These are phyloP conservation scores for Acacia acuminata DNA, from an alignment of 306 rosid species.

Conservation along the genomic window DNA sequence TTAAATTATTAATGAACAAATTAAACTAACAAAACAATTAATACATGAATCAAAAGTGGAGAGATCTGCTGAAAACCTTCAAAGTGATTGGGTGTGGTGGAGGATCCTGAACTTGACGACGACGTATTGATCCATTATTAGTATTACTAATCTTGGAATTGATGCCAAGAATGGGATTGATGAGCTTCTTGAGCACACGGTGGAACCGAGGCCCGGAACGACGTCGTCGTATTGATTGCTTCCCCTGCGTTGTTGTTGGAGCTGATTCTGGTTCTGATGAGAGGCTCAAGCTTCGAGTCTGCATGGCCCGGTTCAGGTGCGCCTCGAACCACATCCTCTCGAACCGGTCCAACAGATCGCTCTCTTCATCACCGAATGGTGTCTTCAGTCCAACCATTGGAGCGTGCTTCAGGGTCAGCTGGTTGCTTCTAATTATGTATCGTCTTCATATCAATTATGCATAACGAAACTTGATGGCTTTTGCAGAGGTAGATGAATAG, in stretches of 20 bases:
- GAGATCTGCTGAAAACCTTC: slow-evolving; percentile 59
- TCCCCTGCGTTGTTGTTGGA: slow-evolving; percentile 29
- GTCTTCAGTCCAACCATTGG: slow-evolving; percentile 31
- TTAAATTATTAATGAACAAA: too few species aligned
- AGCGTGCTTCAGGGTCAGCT: slow-evolving; percentile 33
- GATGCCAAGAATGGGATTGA: slow-evolving; percentile 47
- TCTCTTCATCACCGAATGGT: slow-evolving; percentile 71
- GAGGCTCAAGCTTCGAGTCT: slow-evolving; percentile 43
- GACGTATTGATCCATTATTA: slow-evolving; percentile 13
- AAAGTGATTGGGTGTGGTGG: slow-evolving; percentile 41
- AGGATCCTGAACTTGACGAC: slow-evolving; percentile 33
- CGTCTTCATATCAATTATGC: not conserved
- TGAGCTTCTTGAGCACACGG: slow-evolving; percentile 54
- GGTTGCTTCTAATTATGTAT: not conserved
- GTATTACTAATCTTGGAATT: slow-evolving; percentile 13
- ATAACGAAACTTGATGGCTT: slow-evolving; percentile 8
- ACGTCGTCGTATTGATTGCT: slow-evolving; percentile 9
- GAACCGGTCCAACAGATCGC: slow-evolving; percentile 67
- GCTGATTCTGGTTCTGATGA: slow-evolving; percentile 41
- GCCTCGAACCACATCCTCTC: slow-evolving; percentile 71
- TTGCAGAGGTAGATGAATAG: not conserved
- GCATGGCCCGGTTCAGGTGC: slow-evolving; percentile 62
- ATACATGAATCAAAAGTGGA: slow-evolving; percentile 39
- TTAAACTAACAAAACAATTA: not conserved
- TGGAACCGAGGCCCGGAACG: slow-evolving; percentile 40